A percentile compares a stretch with the other conserved stretches of the same genome.
These are phyloP conservation scores for Aaosphaeria pasadenensis DNA, from an alignment of 2,329 filamentous ascomycete genomes.

Conservation along the genomic window DNA sequence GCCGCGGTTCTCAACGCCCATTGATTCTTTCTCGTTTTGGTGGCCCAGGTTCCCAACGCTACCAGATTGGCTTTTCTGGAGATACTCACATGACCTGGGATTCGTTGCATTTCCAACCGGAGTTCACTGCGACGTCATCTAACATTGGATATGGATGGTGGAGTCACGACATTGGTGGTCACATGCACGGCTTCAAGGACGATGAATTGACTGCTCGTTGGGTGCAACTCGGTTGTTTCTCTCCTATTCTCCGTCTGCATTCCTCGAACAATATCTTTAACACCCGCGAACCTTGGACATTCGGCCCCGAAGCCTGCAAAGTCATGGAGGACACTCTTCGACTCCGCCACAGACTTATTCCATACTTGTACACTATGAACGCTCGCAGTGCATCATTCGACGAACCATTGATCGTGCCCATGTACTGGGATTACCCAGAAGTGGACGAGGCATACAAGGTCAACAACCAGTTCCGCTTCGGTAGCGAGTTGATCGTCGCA, in stretches of 20 bases:
- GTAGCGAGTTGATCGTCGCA: constrained; percentile 54
- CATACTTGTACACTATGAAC: constrained; percentile 61
- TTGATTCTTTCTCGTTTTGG: constrained; percentile 62
- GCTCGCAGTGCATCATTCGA: constrained; percentile 43
- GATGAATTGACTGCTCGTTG: constrained; percentile 60
- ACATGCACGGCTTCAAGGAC: constrained; percentile 54
- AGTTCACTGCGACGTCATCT: constrained; percentile 64
- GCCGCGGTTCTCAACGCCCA: constrained; percentile 41
- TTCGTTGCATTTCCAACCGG: constrained; percentile 61
- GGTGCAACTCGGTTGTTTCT: constrained; percentile 62
- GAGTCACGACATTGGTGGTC: constrained; percentile 67
- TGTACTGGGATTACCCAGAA: constrained; percentile 61
- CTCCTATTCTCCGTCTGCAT: constrained; percentile 60
- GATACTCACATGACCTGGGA: constrained; percentile 60
- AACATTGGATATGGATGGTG: constrained; percentile 69
- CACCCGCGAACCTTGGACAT: constrained; percentile 62
- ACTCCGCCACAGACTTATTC: constrained; percentile 58
- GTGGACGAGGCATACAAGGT: constrained; percentile 54
- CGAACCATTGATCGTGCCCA: constrained; percentile 56
- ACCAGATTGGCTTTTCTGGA: constrained; percentile 64
- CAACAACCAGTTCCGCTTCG: constrained; percentile 60
- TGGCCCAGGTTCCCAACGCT: constrained; percentile 61
- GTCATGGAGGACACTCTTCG: constrained; percentile 52
- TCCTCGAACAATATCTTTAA: constrained; percentile 58
- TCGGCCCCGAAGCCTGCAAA: constrained; percentile 44